phyloP scores from a whole-genome alignment of 2,329 filamentous ascomycete species.

The Phaeophleospora eucalypticola region DNA sequence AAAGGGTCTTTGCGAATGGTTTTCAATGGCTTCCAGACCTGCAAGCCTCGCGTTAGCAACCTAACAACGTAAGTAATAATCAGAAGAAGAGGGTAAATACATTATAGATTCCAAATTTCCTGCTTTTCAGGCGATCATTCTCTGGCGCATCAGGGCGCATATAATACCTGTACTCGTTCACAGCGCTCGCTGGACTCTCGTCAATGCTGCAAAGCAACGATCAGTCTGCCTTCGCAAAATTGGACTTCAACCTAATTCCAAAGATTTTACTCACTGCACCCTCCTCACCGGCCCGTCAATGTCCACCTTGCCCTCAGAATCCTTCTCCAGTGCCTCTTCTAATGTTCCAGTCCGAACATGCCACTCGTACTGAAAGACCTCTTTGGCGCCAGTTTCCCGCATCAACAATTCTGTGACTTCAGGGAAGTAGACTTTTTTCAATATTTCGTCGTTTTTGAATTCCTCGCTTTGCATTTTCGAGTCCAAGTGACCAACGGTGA shows the following conservation, averaged over 20 bases:
- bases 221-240: too few relatives aligned
- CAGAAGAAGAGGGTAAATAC: too few relatives aligned
- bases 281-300: slow-evolving; percentile 16
- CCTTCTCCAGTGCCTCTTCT: slow-evolving; percentile 10
- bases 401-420: slow-evolving; percentile 13
- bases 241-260: too few relatives aligned
- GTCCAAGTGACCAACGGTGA: slow-evolving; percentile 9
- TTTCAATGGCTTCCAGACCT: slow-evolving; percentile 18
- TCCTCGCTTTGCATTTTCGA: slow-evolving; percentile 4
- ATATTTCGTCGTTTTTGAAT: too few relatives aligned
- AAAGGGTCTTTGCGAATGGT: slow-evolving; percentile 13
- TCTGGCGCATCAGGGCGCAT: slow-evolving; percentile 5
- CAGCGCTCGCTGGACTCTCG: slow-evolving; percentile 10
- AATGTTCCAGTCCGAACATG: slow-evolving; percentile 15
- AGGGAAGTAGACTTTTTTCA: slow-evolving; percentile 14
- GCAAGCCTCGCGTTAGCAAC: too few relatives aligned
- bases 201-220: too few relatives aligned
- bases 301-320: slow-evolving; percentile 14
- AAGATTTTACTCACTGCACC: too few relatives aligned
- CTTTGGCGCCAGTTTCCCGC: slow-evolving; percentile 10
- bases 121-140: slow-evolving; percentile 9
- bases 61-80: too few relatives aligned
- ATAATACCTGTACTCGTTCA: slow-evolving; percentile 12
- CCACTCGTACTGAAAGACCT: slow-evolving; percentile 15
- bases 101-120: slow-evolving; percentile 16